Evolutionary conservation across 805 yeast genomes (phyloP).

Genomic region (Tetrapisispora fleetii): DNA sequence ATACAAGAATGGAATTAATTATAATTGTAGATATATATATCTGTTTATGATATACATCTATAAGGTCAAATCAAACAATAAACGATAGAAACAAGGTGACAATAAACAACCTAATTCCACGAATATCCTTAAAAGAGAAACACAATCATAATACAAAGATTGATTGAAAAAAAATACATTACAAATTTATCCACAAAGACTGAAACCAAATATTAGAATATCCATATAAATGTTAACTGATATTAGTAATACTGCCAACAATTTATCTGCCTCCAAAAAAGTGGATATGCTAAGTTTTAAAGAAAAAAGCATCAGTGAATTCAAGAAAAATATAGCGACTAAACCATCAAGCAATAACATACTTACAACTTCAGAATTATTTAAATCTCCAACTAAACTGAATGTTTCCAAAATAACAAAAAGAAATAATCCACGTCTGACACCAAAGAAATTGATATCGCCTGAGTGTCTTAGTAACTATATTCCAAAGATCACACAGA

Average conservation of each 20-base stretch:
- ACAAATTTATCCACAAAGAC: background rate
- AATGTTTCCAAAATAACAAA: background rate
- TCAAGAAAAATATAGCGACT: background rate
- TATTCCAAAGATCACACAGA: constrained; percentile 14
- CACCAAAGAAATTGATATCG: constrained; percentile 25
- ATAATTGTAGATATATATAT: too few relatives aligned
- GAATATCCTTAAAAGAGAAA: too few relatives aligned
- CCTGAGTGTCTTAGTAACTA: constrained; percentile 15
- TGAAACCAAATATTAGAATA: background rate
- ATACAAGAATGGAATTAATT: too few relatives aligned
- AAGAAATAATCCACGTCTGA: constrained; percentile 9
- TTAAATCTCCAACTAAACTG: background rate
- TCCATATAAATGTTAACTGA: background rate
- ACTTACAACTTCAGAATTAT: background rate
- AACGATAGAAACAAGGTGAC: too few relatives aligned
- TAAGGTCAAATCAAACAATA: too few relatives aligned
- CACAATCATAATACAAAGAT: too few relatives aligned
- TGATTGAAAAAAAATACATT: background rate
- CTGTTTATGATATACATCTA: too few relatives aligned
- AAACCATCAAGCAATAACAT: background rate
- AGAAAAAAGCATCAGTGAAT: background rate
- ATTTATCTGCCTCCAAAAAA: background rate
- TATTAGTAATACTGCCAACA: background rate
- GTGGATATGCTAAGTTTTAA: background rate
- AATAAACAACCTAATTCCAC: too few relatives aligned